phyloP scores from a whole-genome alignment of 2,329 filamentous ascomycete genomes.

The Tympanopsis confertula region DNA sequence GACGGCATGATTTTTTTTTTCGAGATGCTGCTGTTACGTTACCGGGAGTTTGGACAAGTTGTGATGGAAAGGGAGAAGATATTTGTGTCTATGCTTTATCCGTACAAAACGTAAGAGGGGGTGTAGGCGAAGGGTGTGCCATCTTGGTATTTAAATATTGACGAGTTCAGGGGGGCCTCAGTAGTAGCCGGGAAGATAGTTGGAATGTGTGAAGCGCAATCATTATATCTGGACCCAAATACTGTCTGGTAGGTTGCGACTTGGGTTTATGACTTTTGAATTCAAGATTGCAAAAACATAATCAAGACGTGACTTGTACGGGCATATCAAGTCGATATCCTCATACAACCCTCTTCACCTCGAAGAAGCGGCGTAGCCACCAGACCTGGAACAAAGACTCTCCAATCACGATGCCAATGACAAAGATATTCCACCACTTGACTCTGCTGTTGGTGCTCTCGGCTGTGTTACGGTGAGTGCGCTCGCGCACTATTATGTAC shows the following conservation, averaged over 20 bases:
- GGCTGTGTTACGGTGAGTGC: conserved; percentile 94
- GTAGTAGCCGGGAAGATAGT: not conserved
- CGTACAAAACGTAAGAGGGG: too few species aligned
- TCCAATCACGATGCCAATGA: conserved; percentile 75
- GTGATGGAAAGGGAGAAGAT: conserved; percentile 5
- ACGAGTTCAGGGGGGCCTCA: not conserved
- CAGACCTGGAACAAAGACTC: conserved; percentile 97
- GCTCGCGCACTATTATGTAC: conserved; percentile 90
- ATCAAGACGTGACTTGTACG: conserved; percentile 6
- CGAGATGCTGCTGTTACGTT: too few species aligned
- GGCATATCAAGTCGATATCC: conserved; percentile 1
- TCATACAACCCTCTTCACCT: conserved; percentile 63
- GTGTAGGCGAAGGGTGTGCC: not conserved
- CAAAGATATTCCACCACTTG: conserved; percentile 99
- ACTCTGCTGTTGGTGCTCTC: conserved; percentile 95
- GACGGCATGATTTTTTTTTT: conserved; percentile 14
- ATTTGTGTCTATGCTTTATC: conserved; percentile 2
- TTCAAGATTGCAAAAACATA: conserved; percentile 14
- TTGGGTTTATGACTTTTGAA: too few species aligned
- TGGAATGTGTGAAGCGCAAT: too few species aligned
- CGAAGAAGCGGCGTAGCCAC: conserved; percentile 98
- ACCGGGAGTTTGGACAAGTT: conserved; percentile 13
- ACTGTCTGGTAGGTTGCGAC: too few species aligned
- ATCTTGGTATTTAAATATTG: not conserved
- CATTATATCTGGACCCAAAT: too few species aligned